Base-by-base conservation (phyloP, 208 protist genomes). In the Spongospora subterranea region DNA sequence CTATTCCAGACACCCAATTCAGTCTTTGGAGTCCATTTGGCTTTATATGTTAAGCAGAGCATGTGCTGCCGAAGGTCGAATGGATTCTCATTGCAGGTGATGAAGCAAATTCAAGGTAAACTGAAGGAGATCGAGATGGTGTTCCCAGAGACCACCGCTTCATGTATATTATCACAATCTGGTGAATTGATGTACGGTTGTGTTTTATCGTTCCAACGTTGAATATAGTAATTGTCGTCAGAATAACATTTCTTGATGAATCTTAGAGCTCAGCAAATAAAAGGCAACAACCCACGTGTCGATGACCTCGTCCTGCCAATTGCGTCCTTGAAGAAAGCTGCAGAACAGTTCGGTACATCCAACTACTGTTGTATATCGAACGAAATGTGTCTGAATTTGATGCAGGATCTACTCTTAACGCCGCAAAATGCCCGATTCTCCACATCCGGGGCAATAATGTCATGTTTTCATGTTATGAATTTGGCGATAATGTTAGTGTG, bases 381-480 rank as follows among this genome's bases (percentile, higher is more conserved):
- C n/a, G n/a, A n/a, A n/a, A n/a, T n/a, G n/a, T n/a, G n/a, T 40
- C n/a, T 35, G 71, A 43, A 45, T 35, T 43, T n/a, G 71, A 45
- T 35, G 54, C n/a, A 82, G 71, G 71, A n/a, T 35, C n/a, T 35
- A 35, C 71, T 35, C 35, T 82, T 20, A 82, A 82, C 71, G 17
- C 6, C 6, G 17, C 71, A n/a, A 39, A 6, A 20, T 82, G 71
- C 40, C 71, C 71, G 13, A 43, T 82, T 43, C 35, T 82, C 17
- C 71, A 82, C 35, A 13, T 82, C 17, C 71, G n/a, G 17, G 71
- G 71, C 71, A 82, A 35, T 43, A 35, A 43, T 35, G 71, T 82
- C 71, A 82, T 82, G 71, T 82, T 82, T n/a, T 82, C 71, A 43
- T 82, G 71, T n/a, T 82, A 82, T n/a, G 71, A 82, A 43, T n/a